Base-by-base conservation (phyloP, 495 filamentous ascomycete species). In the Aspergillus affinis region DNA sequence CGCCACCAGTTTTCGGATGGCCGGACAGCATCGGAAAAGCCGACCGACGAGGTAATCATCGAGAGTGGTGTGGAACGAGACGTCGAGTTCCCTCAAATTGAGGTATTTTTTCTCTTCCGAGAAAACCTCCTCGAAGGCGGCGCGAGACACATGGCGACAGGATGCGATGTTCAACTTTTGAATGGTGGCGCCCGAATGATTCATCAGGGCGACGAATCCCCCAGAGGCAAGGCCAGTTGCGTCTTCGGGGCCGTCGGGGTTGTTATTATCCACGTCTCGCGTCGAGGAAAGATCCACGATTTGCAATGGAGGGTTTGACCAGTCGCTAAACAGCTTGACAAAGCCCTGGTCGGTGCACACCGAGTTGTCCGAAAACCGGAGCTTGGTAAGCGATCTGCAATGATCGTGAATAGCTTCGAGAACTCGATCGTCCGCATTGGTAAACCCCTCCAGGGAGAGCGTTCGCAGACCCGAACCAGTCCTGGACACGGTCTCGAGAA, bases 201-300 rank as follows among this genome's bases (percentile, higher is more conserved):
- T 73, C 90, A 97, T 96, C 54, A 96, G 71, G 2, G 91, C 88
- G 50, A 79, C 64, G 71, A 97, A 93, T 0, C 89, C 91, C 45
- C 78, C 68, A 10, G 85, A 87, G 48, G 86, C 89, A 55, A 96
- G 83, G 18, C 91, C 91, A 30, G 90, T 72, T 19, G 78, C 76
- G 48, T 82, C 75, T 18, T 59, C 54, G 6, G 82, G 84, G 2
- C 84, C 85, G 59, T 86, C 75, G 2, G 85, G 81, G 64, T 88
- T 91, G 20, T 78, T 66, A 60, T 88, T 82, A 63, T 96, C 91
- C 27, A 92, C 65, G 62, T 91, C 83, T 30, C 91, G 86, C 57
- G 86, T 89, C 50, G 84, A 85, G 51, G 86, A 84, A 30, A 97
- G 72, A 70, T 96, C 91, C 58, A 90, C 71, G 62, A 84, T 86